Evolutionary conservation across 108 stramenopile species (phyloP).

Genomic region (Fragilariopsis cylindrus): DNA sequence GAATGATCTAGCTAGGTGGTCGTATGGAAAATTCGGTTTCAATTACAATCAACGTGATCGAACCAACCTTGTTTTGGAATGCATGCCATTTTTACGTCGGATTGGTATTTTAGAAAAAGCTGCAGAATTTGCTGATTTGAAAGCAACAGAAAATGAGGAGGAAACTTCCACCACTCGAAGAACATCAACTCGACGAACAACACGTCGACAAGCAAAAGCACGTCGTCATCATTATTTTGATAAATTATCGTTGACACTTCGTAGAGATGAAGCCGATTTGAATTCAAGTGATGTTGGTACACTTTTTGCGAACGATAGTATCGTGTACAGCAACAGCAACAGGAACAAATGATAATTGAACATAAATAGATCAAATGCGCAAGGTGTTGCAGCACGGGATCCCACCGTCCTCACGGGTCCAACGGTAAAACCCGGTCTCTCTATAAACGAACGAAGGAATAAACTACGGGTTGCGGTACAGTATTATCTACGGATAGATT

Average conservation of each 20-base stretch:
- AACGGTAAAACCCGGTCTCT: no score
- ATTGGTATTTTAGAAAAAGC: conserved; percentile 9
- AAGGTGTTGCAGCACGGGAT: no score
- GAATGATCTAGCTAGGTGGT: conserved; percentile 6
- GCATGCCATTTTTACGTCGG: conserved; percentile 18
- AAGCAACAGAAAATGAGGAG: not conserved
- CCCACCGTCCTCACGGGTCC: no score
- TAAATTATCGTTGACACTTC: conserved; percentile 17
- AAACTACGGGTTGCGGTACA: no score
- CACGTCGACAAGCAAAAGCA: not conserved
- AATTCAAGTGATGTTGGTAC: conserved; percentile 22
- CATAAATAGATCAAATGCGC: no score
- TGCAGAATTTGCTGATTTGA: not conserved
- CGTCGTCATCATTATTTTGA: conserved; percentile 31
- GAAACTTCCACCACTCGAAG: not conserved
- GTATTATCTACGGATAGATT: no score
- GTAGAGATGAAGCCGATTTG: conserved; percentile 17
- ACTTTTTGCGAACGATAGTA: not conserved
- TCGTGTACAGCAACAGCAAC: not conserved
- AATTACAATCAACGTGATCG: conserved; percentile 2
- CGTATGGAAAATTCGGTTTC: conserved; percentile 14
- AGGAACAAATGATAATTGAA: no score
- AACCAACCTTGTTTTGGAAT: conserved; percentile 5
- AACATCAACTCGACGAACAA: conserved; percentile 5
- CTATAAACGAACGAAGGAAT: no score